A percentile compares a stretch with the other conserved stretches of the same genome.
Evolutionary conservation across 192 early-diverging fungal species (phyloP).

Genomic region (Rhizoclosmatium sp.): DNA sequence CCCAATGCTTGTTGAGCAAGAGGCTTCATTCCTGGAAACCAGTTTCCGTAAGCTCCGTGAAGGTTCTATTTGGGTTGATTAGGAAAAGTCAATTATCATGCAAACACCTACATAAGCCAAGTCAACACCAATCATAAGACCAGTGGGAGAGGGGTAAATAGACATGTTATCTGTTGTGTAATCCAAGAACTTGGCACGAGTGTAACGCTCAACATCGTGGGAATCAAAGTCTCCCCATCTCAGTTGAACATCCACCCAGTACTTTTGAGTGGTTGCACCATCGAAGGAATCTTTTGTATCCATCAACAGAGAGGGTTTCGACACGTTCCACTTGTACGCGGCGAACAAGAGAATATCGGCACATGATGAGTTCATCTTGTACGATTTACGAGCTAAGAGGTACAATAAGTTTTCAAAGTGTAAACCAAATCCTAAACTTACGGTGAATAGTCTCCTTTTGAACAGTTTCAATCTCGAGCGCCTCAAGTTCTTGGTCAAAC

Average conservation of each 20-base stretch:
- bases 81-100: conserved; percentile 2
- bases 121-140: conserved; percentile 97
- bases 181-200: conserved; percentile 96
- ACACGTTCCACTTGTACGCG: conserved; percentile 98
- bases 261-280: conserved; percentile 94
- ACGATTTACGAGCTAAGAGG: conserved; percentile 83
- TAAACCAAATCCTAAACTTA: neutral
- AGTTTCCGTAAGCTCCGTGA: conserved; percentile 95
- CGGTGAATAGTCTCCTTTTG: conserved; percentile 99
- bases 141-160: conserved; percentile 98
- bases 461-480: conserved; percentile 96
- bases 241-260: conserved; percentile 98
- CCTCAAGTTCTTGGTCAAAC: conserved; percentile 96
- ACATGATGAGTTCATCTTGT: conserved; percentile 98
- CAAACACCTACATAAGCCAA: conserved; percentile 78
- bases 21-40: conserved; percentile 99
- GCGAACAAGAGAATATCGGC: conserved; percentile 96
- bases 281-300: conserved; percentile 97
- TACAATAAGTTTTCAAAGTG: neutral
- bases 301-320: conserved; percentile 90
- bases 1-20: conserved; percentile 96
- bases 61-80: conserved; percentile 15
- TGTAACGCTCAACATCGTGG: conserved; percentile 99
- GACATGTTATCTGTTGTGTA: conserved; percentile 99
- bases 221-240: conserved; percentile 99